Evolutionary conservation across 371 early-diverging fungal species (phyloP), one percentile per base, ranked within the genome.

Genomic region (Mortierella sp.): DNA sequence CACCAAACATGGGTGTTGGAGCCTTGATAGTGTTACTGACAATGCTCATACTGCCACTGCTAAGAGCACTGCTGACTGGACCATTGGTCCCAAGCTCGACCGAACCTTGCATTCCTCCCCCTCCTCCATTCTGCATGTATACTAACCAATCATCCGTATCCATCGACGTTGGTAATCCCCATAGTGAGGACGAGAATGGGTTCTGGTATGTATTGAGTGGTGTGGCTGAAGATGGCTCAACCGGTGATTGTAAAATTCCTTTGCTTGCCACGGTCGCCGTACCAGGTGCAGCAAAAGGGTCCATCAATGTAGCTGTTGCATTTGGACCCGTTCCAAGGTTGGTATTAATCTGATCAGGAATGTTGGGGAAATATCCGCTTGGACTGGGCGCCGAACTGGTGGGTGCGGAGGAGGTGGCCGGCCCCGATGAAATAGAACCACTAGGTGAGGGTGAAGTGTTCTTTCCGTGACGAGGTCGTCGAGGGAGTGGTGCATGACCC

Each of bases 111-210:
- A 9, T 16, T 19, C 44, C 43, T 43, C 11, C 46, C 18, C 60
- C 66, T 14, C 68, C 72, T 1, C 63, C 55, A 43, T 71, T 79
- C 59, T 79, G 79, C 79, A 79, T 72, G 45, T 79, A 79, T 4
- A 69, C 43, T 67, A 79, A 62, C 79, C 79, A 79, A 7, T 79
- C 79, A 12, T 72, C 73, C 47, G 18, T 69, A 23, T 79, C 79
- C 60, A 79, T 59, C 11, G 79, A 79, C 16, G 79, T 72, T 2
- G 79, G 79, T 7, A 79, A 46, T 37, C 64, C 70, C 79, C 79
- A 79, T 5, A 79, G 26, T 9, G 79, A 79, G 12, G 79, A 72
- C 18, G 79, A 79, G 28, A 79, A 79, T 21, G 79, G 79, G 43
- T 79, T 79, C 52, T 68, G 79, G 44, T 48, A 69, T 28, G 30